Evolutionary conservation across 2,329 filamentous ascomycete species (phyloP), one percentile per base, ranked within the genome.

Genomic region (Elsinoe batatas): DNA sequence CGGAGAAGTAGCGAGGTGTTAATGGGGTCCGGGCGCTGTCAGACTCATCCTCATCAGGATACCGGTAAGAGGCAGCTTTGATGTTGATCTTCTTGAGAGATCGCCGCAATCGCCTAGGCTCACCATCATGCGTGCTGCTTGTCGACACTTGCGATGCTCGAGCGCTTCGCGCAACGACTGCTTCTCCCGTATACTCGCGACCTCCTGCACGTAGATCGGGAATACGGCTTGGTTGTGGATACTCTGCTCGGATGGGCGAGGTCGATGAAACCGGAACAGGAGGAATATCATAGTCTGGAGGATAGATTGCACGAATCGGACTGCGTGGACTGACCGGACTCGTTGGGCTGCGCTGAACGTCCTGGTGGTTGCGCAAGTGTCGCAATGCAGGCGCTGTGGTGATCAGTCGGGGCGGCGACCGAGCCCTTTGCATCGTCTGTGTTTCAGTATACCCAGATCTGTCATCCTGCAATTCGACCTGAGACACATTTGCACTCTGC

Each of bases 71-170:
- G 1, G 80, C 79, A 6, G 77, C 74, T 17, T 78, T 81, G 61
- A 84, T 83, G 57, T 76, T 74, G 36, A 82, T 70, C 58, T 79
- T 79, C 53, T 77, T 77, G 44, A 82, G 67, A 47, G 75, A 61
- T 46, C 64, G 65, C 26, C 62, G 58, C 17, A 63, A 33, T 50
- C 64, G 64, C 44, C 61, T 63, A 72, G 60, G 74, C 61, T 60
- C 54, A n/a, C 53, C 49, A 6, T 32, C 35, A 3, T 58, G 35
- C 12, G 17, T 15, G 13, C n/a, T 51, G 15, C 47, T 20, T 15
- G 47, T 38, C n/a, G 47, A 51, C 7, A 51, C 26, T 17, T 51
- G 47, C 15, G 47, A 51, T 17, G 47, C 47, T 35, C 47, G 47
- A 37, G 47, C 32, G 22, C 26, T 36, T 7, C 47, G 32, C 2